Percentiles rank a stretch among this genome's conserved stretches.
These are phyloP conservation scores for Rugonectria rugulosa DNA, from an alignment of 2,329 filamentous ascomycete genomes.

Conservation along the genomic window DNA sequence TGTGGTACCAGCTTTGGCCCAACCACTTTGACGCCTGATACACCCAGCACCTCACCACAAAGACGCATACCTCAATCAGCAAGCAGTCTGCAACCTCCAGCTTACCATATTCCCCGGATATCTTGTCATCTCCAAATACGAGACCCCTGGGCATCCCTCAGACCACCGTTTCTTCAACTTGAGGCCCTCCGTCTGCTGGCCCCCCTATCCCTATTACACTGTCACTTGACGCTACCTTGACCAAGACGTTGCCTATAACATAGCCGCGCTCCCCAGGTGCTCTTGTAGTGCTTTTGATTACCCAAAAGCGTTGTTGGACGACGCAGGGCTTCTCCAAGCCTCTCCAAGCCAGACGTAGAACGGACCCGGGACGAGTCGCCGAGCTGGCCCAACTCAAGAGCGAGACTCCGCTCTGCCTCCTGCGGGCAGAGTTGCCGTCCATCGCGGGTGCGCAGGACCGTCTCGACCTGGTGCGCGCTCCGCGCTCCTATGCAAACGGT, in stretches of 20 bases:
- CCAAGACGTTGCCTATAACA: constrained; percentile 7
- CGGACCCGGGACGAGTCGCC: constrained; percentile 37
- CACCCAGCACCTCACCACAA: constrained; percentile 30
- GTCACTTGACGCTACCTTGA: neutral
- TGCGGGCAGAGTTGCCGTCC: constrained; percentile 49
- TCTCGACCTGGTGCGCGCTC: constrained; percentile 39
- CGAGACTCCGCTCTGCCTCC: constrained; percentile 51
- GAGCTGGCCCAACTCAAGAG: constrained; percentile 53
- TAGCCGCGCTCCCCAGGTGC: constrained; percentile 10
- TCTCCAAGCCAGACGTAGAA: constrained; percentile 24
- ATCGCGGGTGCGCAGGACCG: constrained; percentile 39
- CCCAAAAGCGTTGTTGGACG: constrained; percentile 25
- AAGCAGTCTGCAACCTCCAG: constrained; percentile 17
- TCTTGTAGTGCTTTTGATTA: constrained; percentile 16
- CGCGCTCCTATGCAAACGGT: constrained; percentile 40
- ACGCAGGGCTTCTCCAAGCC: constrained; percentile 30
- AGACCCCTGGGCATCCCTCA: constrained; percentile 5
- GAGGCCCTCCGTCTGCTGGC: constrained; percentile 4
- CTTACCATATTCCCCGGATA: neutral
- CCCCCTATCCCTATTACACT: constrained; percentile 3
- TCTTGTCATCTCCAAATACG: constrained; percentile 6
- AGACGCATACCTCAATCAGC: constrained; percentile 26
- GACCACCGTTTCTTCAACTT: constrained; percentile 4
- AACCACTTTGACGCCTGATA: constrained; percentile 39
- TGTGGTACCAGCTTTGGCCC: constrained; percentile 32